Evolutionary conservation across 805 yeast genomes (phyloP).

Genomic region (Hagleromyces aurorensis): DNA sequence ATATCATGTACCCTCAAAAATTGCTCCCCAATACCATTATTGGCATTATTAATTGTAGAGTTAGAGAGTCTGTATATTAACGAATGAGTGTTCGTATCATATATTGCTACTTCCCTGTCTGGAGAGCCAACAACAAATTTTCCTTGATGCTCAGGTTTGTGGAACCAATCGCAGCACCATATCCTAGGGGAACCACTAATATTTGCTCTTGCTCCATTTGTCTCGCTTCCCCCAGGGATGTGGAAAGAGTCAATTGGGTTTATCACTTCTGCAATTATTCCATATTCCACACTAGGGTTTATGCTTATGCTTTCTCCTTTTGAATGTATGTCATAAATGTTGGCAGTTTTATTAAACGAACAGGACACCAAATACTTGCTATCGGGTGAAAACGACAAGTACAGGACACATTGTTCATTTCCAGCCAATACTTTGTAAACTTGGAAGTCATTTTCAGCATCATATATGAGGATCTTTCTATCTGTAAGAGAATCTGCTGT

Average conservation of each 20-base stretch:
- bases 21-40: slow-evolving; percentile 12
- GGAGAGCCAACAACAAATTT: slow-evolving; percentile 69
- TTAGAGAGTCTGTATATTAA: slow-evolving; percentile 27
- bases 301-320: slow-evolving; percentile 17
- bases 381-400: slow-evolving; percentile 69
- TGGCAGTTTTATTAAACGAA: slow-evolving; percentile 60
- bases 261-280: slow-evolving; percentile 20
- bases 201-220: slow-evolving; percentile 4
- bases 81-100: slow-evolving; percentile 30
- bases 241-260: slow-evolving; percentile 26
- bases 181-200: slow-evolving; percentile 28
- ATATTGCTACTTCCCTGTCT: slow-evolving; percentile 52
- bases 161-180: slow-evolving; percentile 66
- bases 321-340: slow-evolving; percentile 58
- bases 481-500: slow-evolving; percentile 45
- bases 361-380: slow-evolving; percentile 62
- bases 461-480: slow-evolving; percentile 55
- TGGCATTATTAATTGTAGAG: slow-evolving; percentile 5
- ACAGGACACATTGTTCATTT: slow-evolving; percentile 49
- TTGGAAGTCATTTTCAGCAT: slow-evolving; percentile 42
- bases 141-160: slow-evolving; percentile 33
- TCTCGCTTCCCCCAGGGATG: slow-evolving; percentile 9
- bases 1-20: slow-evolving; percentile 57
- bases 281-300: slow-evolving; percentile 9
- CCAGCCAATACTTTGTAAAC: slow-evolving; percentile 35